These are phyloP conservation scores for Solanum ossicruentum DNA, from an alignment of 257 asterid genomes.

Conservation along the genomic window DNA sequence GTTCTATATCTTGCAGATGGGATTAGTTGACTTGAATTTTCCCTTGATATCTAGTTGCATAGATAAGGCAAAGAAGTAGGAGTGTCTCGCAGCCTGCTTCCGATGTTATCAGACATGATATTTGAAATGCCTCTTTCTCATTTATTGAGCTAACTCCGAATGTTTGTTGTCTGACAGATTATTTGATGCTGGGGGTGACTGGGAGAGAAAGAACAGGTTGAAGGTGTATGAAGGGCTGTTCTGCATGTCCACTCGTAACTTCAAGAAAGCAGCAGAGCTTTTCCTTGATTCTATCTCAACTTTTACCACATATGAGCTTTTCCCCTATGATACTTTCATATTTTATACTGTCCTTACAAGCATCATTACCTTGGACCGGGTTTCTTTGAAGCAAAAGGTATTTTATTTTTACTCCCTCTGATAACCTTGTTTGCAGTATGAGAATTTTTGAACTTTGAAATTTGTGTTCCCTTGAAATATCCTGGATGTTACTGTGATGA, in stretches of 20 bases:
- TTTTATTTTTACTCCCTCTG: not conserved
- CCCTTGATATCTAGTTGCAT: constrained; percentile 87
- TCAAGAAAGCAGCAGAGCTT: constrained; percentile 84
- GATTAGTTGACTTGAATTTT: constrained; percentile 86
- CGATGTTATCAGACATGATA: not conserved
- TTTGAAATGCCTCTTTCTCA: not conserved
- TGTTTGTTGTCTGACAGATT: constrained; percentile 31
- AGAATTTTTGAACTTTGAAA: not conserved
- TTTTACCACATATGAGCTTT: constrained; percentile 93
- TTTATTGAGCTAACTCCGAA: not conserved
- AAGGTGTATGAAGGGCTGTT: constrained; percentile 91
- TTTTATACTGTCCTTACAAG: constrained; percentile 84
- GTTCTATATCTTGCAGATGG: constrained; percentile 66
- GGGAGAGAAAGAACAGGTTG: constrained; percentile 95
- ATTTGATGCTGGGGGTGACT: constrained; percentile 97
- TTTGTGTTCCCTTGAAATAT: not conserved
- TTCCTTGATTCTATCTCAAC: constrained; percentile 96
- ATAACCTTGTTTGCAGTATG: not conserved
- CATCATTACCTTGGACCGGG: constrained; percentile 85
- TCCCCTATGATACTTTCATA: constrained; percentile 78
- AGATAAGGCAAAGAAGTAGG: constrained; percentile 79
- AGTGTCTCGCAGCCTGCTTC: not conserved
- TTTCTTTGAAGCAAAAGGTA: constrained; percentile 86
- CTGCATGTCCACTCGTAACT: constrained; percentile 93
- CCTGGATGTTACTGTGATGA: not conserved